Evolutionary conservation across 2,329 filamentous ascomycete genomes (phyloP), one percentile per base, ranked within the genome.

Genomic region (Sarocladiaceae sp.): DNA sequence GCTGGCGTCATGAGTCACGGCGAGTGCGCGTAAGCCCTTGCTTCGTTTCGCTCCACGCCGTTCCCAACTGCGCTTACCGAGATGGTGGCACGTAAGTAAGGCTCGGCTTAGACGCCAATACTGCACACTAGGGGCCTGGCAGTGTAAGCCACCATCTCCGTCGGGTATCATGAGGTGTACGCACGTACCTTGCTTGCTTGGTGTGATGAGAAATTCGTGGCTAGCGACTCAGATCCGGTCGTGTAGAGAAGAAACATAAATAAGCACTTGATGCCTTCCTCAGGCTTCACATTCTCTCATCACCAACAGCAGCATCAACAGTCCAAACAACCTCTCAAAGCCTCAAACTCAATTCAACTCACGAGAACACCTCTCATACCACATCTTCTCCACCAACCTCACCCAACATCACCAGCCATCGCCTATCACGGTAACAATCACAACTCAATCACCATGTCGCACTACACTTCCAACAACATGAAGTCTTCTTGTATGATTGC

Each of bases 1-100:
- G 12, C 35, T 40, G 20, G 39, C 27, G 40, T 23, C 32, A 43
- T 43, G 40, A 43, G 40, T 43, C 40, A 43, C 40, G 40, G n/a
- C n/a, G n/a, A n/a, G n/a, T n/a, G n/a, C n/a, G n/a, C n/a, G n/a
- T n/a, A n/a, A n/a, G n/a, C n/a, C n/a, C n/a, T n/a, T n/a, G n/a
- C n/a, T n/a, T n/a, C n/a, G n/a, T n/a, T n/a, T n/a, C n/a, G n/a
- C n/a, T n/a, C n/a, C n/a, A n/a, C n/a, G n/a, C n/a, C n/a, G n/a
- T n/a, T n/a, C n/a, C n/a, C n/a, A n/a, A n/a, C n/a, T n/a, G n/a
- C n/a, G n/a, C n/a, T n/a, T n/a, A n/a, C n/a, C n/a, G n/a, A n/a
- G n/a, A n/a, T n/a, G n/a, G n/a, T n/a, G n/a, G n/a, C n/a, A n/a
- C n/a, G n/a, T n/a, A n/a, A n/a, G n/a, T n/a, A n/a, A n/a, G n/a